A percentile compares a stretch with the other conserved stretches of the same genome.
phyloP scores from a whole-genome alignment of 345 rosid genomes.

The Litchi chinensis region DNA sequence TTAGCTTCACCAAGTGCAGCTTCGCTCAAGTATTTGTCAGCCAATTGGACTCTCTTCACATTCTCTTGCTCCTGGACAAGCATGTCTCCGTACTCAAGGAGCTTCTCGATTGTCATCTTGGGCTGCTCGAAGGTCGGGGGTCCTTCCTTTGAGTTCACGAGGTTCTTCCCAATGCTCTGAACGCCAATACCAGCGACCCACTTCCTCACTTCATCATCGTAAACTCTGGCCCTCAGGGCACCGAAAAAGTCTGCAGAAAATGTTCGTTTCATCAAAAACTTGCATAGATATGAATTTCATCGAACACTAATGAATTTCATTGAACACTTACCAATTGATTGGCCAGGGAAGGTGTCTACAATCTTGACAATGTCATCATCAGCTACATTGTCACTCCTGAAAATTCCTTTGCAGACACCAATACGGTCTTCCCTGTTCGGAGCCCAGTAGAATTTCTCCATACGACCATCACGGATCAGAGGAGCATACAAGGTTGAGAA shows the following conservation, averaged over 20 bases:
- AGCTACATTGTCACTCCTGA: conserved; percentile 60
- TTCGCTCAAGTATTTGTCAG: conserved; percentile 76
- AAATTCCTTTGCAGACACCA: conserved; percentile 90
- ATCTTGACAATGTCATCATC: conserved; percentile 60
- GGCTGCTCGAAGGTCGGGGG: conserved; percentile 86
- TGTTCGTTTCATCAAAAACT: not conserved
- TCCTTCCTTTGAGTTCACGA: conserved; percentile 89
- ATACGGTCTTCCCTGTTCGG: conserved; percentile 92
- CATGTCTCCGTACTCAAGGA: conserved; percentile 82
- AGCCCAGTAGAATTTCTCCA: conserved; percentile 99
- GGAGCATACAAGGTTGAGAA: conserved; percentile 98
- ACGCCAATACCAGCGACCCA: conserved; percentile 71
- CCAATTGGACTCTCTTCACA: conserved; percentile 95
- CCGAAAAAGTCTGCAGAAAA: conserved; percentile 78
- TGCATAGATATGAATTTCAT: not conserved
- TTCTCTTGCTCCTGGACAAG: conserved; percentile 90
- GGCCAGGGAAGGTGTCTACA: conserved; percentile 94
- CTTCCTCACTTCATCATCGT: conserved; percentile 97
- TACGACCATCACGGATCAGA: conserved; percentile 98
- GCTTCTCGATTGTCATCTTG: conserved; percentile 67
- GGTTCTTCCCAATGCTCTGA: conserved; percentile 62
- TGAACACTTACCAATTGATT: conserved; percentile 69
- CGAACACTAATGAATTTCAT: conserved; percentile 9
- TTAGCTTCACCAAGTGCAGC: conserved; percentile 96
- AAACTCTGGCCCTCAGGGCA: conserved; percentile 92